Conservation (phyloP, 306 rosid genomes). For the Fragaria vesca region DNA sequence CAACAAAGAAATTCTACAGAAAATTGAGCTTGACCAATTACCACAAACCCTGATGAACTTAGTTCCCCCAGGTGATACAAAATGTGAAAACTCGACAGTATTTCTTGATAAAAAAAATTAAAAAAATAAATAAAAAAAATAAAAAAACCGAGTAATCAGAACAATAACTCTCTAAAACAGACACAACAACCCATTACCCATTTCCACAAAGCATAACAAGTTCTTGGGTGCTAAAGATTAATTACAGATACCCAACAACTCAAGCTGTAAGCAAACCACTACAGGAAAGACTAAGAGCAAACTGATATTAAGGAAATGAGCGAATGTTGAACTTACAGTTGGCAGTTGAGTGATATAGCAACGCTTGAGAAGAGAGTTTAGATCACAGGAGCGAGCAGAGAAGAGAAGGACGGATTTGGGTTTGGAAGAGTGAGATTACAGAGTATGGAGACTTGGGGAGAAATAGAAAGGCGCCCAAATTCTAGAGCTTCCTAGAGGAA, state of each 20-base stretch:
- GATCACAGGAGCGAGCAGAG: not conserved
- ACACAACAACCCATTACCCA: not conserved
- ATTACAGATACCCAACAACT: not conserved
- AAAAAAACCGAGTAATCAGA: not conserved
- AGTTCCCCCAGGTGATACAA: not conserved
- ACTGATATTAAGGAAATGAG: not conserved
- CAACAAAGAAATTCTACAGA: not conserved
- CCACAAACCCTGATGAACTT: not conserved
- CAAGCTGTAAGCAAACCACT: not conserved
- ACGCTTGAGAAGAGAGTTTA: not conserved
- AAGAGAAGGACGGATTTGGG: not conserved
- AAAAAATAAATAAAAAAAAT: no score
- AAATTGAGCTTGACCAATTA: not conserved
- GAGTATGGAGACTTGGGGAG: not conserved
- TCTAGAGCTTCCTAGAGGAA: slow-evolving; percentile 27
- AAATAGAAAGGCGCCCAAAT: not conserved
- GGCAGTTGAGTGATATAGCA: not conserved
- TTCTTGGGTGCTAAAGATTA: not conserved
- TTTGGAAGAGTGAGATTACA: not conserved
- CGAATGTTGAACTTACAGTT: slow-evolving; percentile 12
- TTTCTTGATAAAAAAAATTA: not conserved
- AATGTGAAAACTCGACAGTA: not conserved
- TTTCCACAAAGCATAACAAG: not conserved
- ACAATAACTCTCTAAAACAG: not conserved
- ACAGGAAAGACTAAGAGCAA: no score